A percentile compares a stretch with the other conserved stretches of the same genome.
These are phyloP conservation scores for Hortiboletus flavorubellus DNA, from an alignment of 768 basidiomycete genomes.

Conservation along the genomic window DNA sequence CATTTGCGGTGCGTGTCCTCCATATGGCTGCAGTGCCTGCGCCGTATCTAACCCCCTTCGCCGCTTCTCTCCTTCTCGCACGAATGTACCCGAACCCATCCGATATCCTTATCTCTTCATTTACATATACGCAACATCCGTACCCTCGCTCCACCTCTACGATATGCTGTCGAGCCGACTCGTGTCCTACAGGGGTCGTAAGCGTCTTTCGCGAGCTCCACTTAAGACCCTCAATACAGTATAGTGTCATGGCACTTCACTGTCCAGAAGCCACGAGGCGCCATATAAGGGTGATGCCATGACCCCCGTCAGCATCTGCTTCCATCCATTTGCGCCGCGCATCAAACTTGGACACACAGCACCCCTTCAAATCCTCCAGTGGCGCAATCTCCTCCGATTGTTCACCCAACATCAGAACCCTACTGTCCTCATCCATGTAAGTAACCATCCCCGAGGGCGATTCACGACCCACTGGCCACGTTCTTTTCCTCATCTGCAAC, in stretches of 20 bases:
- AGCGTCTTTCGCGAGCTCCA: background rate
- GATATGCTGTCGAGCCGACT: background rate
- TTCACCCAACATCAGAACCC: background rate
- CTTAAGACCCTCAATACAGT: background rate
- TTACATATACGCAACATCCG: background rate
- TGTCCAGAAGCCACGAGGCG: conserved; percentile 17
- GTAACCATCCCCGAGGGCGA: background rate
- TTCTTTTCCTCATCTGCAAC: background rate
- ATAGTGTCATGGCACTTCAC: background rate
- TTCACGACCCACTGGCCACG: background rate
- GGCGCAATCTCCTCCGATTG: background rate
- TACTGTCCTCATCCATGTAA: background rate
- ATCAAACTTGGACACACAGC: background rate
- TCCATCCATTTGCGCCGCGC: conserved; percentile 4
- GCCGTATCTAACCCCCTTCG: background rate
- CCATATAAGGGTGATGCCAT: background rate
- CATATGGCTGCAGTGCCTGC: conserved; percentile 9
- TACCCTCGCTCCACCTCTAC: background rate
- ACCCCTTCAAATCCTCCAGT: background rate
- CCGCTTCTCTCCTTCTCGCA: conserved; percentile 10
- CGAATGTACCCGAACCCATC: conserved; percentile 16
- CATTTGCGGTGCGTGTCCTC: conserved; percentile 18
- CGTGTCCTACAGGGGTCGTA: background rate
- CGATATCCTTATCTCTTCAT: conserved; percentile 14
- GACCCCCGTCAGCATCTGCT: background rate